Evolutionary conservation across 805 yeast genomes (phyloP).

Genomic region (Nakazawaea ambrosiae): DNA sequence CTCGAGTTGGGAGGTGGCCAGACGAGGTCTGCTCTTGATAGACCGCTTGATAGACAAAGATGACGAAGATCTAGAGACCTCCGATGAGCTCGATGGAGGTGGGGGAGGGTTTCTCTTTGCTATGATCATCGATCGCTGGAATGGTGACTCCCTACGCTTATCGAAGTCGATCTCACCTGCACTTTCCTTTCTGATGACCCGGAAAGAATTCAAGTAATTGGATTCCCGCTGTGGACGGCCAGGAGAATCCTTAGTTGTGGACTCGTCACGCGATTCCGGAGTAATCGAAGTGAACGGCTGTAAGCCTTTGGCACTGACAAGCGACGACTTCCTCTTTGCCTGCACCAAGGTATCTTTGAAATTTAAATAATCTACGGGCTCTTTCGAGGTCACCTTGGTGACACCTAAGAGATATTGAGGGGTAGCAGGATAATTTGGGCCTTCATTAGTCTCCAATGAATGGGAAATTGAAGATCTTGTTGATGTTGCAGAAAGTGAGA

Average conservation of each 20-base stretch:
- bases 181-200: conserved; percentile 59
- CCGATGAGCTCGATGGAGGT: conserved; percentile 37
- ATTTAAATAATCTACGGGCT: conserved; percentile 44
- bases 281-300: not conserved
- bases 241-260: not conserved
- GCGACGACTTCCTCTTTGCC: conserved; percentile 16
- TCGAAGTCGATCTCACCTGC: conserved; percentile 73
- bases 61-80: conserved; percentile 3
- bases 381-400: conserved; percentile 18
- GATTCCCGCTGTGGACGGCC: too few species aligned
- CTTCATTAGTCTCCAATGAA: conserved; percentile 41
- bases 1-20: too few species aligned
- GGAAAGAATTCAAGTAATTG: conserved; percentile 36
- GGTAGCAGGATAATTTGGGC: conserved; percentile 47
- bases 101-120: conserved; percentile 72
- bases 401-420: conserved; percentile 57
- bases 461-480: conserved; percentile 49
- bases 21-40: too few species aligned
- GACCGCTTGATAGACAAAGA: not conserved
- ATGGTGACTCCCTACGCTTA: conserved; percentile 71
- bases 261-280: not conserved
- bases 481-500: conserved; percentile 25
- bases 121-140: conserved; percentile 45
- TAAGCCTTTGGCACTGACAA: conserved; percentile 17
- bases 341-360: conserved; percentile 37